A percentile compares a stretch with the other conserved stretches of the same genome.
Evolutionary conservation across 2,329 filamentous ascomycete genomes (phyloP).

Genomic region (Paecilomyces fulvus): DNA sequence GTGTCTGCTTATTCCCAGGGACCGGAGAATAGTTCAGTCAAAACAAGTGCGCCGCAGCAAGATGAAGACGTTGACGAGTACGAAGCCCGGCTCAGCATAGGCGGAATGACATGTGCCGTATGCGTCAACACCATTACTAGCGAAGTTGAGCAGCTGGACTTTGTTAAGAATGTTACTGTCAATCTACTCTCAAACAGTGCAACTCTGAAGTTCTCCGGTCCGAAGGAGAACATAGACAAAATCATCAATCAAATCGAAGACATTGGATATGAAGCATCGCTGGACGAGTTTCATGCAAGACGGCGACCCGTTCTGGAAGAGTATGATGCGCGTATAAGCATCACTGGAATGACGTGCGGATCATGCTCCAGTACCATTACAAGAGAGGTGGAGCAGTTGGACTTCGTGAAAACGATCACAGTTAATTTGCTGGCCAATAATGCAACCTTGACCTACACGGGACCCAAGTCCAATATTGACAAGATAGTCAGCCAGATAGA

Average conservation of each 20-base stretch:
- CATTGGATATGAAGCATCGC: slow-evolving; percentile 6
- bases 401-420: slow-evolving; percentile 50
- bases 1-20: background rate
- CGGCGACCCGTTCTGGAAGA: slow-evolving; percentile 4
- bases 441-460: slow-evolving; percentile 51
- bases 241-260: slow-evolving; percentile 31
- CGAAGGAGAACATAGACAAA: slow-evolving; percentile 32
- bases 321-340: slow-evolving; percentile 32
- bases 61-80: slow-evolving; percentile 9
- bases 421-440: slow-evolving; percentile 63
- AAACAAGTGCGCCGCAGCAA: background rate
- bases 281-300: slow-evolving; percentile 4
- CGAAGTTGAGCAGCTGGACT: slow-evolving; percentile 46
- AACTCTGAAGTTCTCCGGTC: slow-evolving; percentile 45
- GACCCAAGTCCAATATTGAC: slow-evolving; percentile 36
- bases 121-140: slow-evolving; percentile 54
- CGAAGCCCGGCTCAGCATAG: slow-evolving; percentile 39
- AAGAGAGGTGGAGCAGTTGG: slow-evolving; percentile 47
- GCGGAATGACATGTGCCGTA: slow-evolving; percentile 62
- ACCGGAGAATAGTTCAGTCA: background rate
- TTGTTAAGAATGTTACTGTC: slow-evolving; percentile 48
- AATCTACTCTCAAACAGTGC: slow-evolving; percentile 59
- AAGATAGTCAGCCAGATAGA: slow-evolving; percentile 42
- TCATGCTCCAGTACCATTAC: slow-evolving; percentile 59
- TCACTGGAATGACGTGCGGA: slow-evolving; percentile 67